These are phyloP conservation scores for Malania oleifera DNA, from an alignment of 164 flowering plant genomes.

Conservation along the genomic window DNA sequence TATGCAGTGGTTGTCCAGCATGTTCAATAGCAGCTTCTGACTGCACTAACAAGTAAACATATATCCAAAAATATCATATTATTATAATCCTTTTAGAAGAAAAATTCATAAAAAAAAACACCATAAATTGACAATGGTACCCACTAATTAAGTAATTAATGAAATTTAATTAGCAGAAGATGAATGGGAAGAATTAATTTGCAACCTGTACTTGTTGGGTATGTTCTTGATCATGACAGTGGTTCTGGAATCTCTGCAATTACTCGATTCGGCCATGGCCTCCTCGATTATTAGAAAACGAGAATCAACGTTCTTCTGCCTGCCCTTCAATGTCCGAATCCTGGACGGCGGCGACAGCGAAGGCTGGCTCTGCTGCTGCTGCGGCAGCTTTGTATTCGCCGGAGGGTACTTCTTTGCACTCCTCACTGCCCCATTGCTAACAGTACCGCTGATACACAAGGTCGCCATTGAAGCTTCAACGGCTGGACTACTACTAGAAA, in stretches of 20 bases:
- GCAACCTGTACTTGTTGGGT: slow-evolving; percentile 99
- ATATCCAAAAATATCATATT: not conserved
- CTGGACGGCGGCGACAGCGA: too few relatives aligned
- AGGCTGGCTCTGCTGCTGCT: slow-evolving; percentile 1
- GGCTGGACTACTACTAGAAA: slow-evolving; percentile 1
- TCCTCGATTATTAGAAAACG: slow-evolving; percentile 54
- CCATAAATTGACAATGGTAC: too few relatives aligned
- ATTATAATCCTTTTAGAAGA: too few relatives aligned
- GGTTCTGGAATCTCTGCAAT: slow-evolving; percentile 58
- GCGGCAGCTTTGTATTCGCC: not conserved
- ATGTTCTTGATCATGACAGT: slow-evolving; percentile 99
- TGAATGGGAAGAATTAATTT: not conserved
- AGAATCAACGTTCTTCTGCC: slow-evolving; percentile 36
- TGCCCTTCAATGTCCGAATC: slow-evolving; percentile 26
- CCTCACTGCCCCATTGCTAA: slow-evolving; percentile 4
- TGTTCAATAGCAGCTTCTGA: slow-evolving; percentile 79
- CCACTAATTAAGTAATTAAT: too few relatives aligned
- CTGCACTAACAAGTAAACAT: slow-evolving; percentile 32
- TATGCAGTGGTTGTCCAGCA: slow-evolving; percentile 93
- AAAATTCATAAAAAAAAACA: not conserved
- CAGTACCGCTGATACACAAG: slow-evolving; percentile 4
- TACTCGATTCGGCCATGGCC: slow-evolving; percentile 30
- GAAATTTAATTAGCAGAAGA: not conserved
- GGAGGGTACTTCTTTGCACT: not conserved
- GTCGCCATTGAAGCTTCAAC: slow-evolving; percentile 19